Percentiles rank a stretch among this genome's conserved stretches.
phyloP scores from a whole-genome alignment of 352 stramenopile species.

The Pythium brachiatum region DNA sequence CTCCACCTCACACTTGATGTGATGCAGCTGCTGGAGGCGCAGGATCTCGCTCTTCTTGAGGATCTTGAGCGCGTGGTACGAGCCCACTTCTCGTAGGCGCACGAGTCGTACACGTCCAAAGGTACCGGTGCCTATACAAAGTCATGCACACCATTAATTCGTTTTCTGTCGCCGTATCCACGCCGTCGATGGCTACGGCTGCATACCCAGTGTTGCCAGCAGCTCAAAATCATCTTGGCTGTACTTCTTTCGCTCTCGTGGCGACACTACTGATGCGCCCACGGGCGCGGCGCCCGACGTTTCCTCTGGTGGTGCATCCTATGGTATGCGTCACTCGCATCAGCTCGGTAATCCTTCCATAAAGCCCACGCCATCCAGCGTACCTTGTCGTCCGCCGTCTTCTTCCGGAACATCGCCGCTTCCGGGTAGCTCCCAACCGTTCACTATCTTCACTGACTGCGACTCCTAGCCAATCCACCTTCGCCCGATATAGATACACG shows the following conservation, averaged over 20 bases:
- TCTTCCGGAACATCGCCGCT: constrained; percentile 40
- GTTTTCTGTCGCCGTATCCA: background rate
- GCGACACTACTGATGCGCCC: constrained; percentile 6
- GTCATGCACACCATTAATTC: too few species aligned
- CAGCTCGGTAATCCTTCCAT: constrained; percentile 10
- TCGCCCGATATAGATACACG: constrained; percentile 8
- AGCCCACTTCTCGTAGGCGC: constrained; percentile 71
- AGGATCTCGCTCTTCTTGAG: constrained; percentile 97
- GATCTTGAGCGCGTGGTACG: constrained; percentile 95
- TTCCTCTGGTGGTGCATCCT: constrained; percentile 45
- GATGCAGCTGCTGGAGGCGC: constrained; percentile 96
- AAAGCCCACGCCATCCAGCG: background rate
- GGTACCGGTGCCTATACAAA: constrained; percentile 95
- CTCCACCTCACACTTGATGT: constrained; percentile 96
- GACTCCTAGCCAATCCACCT: background rate
- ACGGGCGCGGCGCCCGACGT: constrained; percentile 53
- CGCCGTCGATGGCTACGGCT: constrained; percentile 57
- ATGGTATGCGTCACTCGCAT: background rate
- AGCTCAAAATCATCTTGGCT: constrained; percentile 74
- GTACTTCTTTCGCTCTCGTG: constrained; percentile 40
- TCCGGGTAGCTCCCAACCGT: background rate
- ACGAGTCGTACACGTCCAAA: constrained; percentile 96
- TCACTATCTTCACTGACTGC: background rate
- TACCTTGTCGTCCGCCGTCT: constrained; percentile 39
- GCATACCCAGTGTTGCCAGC: constrained; percentile 60